phyloP scores from a whole-genome alignment of 1,284 basidiomycete species.

The Meripilus lineatus region DNA sequence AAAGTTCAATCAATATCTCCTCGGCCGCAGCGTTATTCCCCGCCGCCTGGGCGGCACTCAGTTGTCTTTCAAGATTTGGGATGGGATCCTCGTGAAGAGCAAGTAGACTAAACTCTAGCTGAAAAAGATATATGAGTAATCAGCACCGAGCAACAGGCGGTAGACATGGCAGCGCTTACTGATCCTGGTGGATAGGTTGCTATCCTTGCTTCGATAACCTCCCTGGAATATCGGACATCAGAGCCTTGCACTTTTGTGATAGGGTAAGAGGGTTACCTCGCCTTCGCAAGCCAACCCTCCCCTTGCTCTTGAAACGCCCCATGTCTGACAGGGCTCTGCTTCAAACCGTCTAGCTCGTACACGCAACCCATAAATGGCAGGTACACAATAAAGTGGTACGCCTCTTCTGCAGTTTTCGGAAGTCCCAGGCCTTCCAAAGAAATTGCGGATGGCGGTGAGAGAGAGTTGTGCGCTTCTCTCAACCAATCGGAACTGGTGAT shows the following conservation, averaged over 20 bases:
- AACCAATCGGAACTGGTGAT: constrained; percentile 86
- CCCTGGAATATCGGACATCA: constrained; percentile 36
- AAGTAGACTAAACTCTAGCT: constrained; percentile 91
- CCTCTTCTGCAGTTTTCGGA: constrained; percentile 75
- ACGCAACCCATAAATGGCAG: constrained; percentile 77
- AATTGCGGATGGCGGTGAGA: constrained; percentile 83
- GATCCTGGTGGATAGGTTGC: constrained; percentile 81
- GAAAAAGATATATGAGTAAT: constrained; percentile 9
- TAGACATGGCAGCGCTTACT: constrained; percentile 43
- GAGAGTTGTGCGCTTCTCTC: constrained; percentile 81
- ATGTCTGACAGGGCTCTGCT: constrained; percentile 74
- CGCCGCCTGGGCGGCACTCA: constrained; percentile 42
- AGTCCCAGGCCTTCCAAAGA: constrained; percentile 72
- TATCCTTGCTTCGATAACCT: constrained; percentile 82
- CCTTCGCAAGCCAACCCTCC: constrained; percentile 78
- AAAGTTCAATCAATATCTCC: constrained; percentile 56
- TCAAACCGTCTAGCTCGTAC: constrained; percentile 90
- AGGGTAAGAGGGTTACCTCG: constrained; percentile 45
- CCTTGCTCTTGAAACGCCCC: constrained; percentile 59
- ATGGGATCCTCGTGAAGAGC: constrained; percentile 80
- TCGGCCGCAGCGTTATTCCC: constrained; percentile 42
- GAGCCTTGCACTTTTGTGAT: not conserved
- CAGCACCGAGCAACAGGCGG: not conserved
- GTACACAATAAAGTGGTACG: constrained; percentile 93
- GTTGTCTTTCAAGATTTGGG: constrained; percentile 55